phyloP scores from a whole-genome alignment of 371 early-diverging fungal genomes.

The Catenaria anguillulae region DNA sequence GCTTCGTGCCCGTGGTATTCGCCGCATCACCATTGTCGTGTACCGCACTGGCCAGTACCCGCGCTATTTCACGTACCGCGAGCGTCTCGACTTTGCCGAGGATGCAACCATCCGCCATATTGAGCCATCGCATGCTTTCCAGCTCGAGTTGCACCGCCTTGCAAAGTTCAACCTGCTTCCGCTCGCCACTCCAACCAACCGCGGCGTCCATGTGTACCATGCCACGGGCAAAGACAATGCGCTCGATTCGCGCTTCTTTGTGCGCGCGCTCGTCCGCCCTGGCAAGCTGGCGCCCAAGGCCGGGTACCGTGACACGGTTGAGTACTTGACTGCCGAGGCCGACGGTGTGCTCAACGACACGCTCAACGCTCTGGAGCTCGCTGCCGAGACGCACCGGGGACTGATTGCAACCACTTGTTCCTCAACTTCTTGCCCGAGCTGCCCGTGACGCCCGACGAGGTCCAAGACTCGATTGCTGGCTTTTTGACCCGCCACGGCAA shows the following conservation, averaged over 20 bases:
- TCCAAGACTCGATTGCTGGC: constrained; percentile 67
- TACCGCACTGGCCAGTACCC: constrained; percentile 67
- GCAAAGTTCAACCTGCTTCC: constrained; percentile 91
- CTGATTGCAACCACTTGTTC: constrained; percentile 94
- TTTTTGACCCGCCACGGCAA: constrained; percentile 88
- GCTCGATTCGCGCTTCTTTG: constrained; percentile 88
- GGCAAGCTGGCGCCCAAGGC: constrained; percentile 35
- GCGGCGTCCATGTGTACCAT: constrained; percentile 89
- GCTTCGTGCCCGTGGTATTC: constrained; percentile 61
- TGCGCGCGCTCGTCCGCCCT: constrained; percentile 90
- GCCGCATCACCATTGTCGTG: constrained; percentile 81
- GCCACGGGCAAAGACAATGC: constrained; percentile 86
- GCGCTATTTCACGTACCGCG: constrained; percentile 92
- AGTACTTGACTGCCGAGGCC: constrained; percentile 84
- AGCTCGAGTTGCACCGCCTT: constrained; percentile 81
- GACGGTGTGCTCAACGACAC: constrained; percentile 82
- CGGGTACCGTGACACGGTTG: constrained; percentile 43
- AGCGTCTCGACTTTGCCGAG: constrained; percentile 64
- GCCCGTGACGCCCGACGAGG: constrained; percentile 63
- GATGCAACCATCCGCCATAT: constrained; percentile 91
- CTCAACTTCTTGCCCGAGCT: constrained; percentile 86
- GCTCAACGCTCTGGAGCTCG: constrained; percentile 84
- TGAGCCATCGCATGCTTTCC: constrained; percentile 94
- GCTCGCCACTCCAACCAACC: constrained; percentile 66
- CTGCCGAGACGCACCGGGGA: constrained; percentile 71